Conservation (phyloP, 768 basidiomycete species). For the Panellus pusillus region DNA sequence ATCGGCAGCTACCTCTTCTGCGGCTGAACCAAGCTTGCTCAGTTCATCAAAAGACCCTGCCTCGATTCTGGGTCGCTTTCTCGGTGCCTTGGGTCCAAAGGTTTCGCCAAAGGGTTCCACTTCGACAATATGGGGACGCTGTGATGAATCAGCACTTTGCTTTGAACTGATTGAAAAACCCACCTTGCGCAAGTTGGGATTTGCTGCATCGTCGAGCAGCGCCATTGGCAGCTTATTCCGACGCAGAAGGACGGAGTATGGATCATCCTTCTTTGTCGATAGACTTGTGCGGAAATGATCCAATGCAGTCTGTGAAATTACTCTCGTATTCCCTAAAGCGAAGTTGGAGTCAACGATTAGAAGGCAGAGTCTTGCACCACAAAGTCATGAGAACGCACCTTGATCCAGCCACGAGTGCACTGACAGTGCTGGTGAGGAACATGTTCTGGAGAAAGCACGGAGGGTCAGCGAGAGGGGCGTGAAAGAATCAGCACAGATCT, state of each 20-base stretch:
- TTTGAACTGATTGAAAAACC: constrained; percentile 6
- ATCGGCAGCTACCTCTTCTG: constrained; percentile 53
- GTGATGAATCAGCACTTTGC: constrained; percentile 9
- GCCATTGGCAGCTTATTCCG: constrained; percentile 98
- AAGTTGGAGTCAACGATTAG: background rate
- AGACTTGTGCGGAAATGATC: constrained; percentile 96
- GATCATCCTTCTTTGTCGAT: constrained; percentile 82
- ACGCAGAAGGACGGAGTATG: constrained; percentile 91
- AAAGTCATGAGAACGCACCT: constrained; percentile 5
- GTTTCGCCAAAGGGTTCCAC: constrained; percentile 94
- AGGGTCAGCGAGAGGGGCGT: no score
- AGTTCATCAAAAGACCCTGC: constrained; percentile 94
- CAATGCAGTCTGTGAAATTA: constrained; percentile 93
- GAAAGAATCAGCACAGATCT: no score
- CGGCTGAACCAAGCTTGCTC: constrained; percentile 58
- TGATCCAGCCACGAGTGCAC: no score
- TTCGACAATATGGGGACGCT: constrained; percentile 93
- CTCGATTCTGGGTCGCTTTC: constrained; percentile 84
- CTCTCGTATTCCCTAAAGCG: constrained; percentile 87
- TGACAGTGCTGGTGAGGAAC: no score
- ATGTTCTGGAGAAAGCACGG: no score
- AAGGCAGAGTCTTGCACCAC: no score
- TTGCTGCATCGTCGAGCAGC: constrained; percentile 85
- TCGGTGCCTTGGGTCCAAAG: constrained; percentile 93
- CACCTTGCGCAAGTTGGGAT: constrained; percentile 78